Percentiles rank a stretch among this genome's conserved stretches.
Conservation (phyloP, 441 rosid genomes). For the Breynia disticha region DNA sequence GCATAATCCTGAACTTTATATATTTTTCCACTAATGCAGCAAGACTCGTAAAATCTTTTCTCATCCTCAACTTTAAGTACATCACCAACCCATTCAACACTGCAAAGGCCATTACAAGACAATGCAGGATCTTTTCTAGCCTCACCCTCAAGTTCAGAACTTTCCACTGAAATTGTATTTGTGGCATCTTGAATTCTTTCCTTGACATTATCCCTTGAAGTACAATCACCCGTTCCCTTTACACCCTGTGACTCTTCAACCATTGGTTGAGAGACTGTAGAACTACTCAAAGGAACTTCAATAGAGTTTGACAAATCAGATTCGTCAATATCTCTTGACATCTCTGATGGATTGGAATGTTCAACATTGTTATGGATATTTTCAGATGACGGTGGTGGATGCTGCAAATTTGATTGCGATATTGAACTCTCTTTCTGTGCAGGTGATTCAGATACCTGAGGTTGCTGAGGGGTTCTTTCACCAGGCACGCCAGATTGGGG, state of each 20-base stretch:
- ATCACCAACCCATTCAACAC: slow-evolving; percentile 42
- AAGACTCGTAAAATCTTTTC: slow-evolving; percentile 37
- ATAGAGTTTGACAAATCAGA: slow-evolving; percentile 19
- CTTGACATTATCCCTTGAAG: slow-evolving; percentile 14
- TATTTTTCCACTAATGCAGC: slow-evolving; percentile 36
- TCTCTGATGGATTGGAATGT: slow-evolving; percentile 25
- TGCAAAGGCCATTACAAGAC: slow-evolving; percentile 22
- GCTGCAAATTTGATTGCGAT: slow-evolving; percentile 25
- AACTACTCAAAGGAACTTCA: slow-evolving; percentile 19
- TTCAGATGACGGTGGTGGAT: slow-evolving; percentile 17
- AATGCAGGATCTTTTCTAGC: slow-evolving; percentile 11
- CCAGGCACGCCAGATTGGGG: slow-evolving; percentile 17
- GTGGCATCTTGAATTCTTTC: slow-evolving; percentile 22
- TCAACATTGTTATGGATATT: slow-evolving; percentile 16
- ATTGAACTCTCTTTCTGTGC: slow-evolving; percentile 24
- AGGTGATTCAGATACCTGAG: slow-evolving; percentile 28
- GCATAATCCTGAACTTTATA: slow-evolving; percentile 58
- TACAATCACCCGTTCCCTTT: slow-evolving; percentile 14
- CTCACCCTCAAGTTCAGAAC: slow-evolving; percentile 18
- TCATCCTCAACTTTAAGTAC: slow-evolving; percentile 34
- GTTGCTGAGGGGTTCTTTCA: slow-evolving; percentile 23
- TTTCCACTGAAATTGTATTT: slow-evolving; percentile 21
- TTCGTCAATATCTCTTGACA: slow-evolving; percentile 18
- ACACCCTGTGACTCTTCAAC: slow-evolving; percentile 20
- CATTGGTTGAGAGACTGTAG: slow-evolving; percentile 5